These are phyloP conservation scores for Rhinocladiella mackenziei DNA, from an alignment of 2,329 filamentous ascomycete genomes.

Conservation along the genomic window DNA sequence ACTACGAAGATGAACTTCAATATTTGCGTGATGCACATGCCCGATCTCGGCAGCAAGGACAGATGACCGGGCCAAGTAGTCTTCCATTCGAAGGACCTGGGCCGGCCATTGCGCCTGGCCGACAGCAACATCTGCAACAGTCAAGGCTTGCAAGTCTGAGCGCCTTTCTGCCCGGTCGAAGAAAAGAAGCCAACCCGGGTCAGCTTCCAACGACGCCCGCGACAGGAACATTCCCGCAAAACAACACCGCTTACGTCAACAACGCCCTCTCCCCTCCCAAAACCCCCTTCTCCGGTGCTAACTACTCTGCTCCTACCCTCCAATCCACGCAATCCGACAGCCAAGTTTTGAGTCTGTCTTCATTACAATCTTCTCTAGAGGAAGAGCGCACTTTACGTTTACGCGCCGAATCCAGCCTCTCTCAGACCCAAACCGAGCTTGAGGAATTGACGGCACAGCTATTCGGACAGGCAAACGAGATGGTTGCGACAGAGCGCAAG, in stretches of 20 bases:
- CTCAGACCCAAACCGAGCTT: constrained; percentile 54
- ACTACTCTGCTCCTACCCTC: constrained; percentile 21
- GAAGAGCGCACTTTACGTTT: constrained; percentile 54
- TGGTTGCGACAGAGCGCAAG: constrained; percentile 60
- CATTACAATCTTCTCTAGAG: constrained; percentile 51
- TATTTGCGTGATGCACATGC: constrained; percentile 39
- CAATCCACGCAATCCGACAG: constrained; percentile 14
- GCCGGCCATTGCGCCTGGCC: constrained; percentile 3
- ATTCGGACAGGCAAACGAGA: constrained; percentile 63
- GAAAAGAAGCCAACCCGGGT: constrained; percentile 16
- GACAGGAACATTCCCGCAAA: constrained; percentile 36
- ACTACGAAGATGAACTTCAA: constrained; percentile 61
- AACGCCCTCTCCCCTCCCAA: constrained; percentile 26
- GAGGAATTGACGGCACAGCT: constrained; percentile 59
- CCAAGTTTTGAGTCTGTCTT: constrained; percentile 36
- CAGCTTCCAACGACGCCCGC: constrained; percentile 38
- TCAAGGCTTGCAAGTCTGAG: constrained; percentile 27
- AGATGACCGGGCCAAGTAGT: constrained; percentile 24
- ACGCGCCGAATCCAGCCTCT: constrained; percentile 55
- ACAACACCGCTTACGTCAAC: constrained; percentile 12
- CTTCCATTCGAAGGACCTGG: constrained; percentile 12
- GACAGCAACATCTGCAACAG: constrained; percentile 9
- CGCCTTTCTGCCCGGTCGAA: constrained; percentile 30
- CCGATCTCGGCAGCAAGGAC: constrained; percentile 19
- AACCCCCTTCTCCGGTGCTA: constrained; percentile 29